Evolutionary conservation across 83 land plant species (phyloP), one percentile per base, ranked within the genome.

Genomic region (Picea abies): DNA sequence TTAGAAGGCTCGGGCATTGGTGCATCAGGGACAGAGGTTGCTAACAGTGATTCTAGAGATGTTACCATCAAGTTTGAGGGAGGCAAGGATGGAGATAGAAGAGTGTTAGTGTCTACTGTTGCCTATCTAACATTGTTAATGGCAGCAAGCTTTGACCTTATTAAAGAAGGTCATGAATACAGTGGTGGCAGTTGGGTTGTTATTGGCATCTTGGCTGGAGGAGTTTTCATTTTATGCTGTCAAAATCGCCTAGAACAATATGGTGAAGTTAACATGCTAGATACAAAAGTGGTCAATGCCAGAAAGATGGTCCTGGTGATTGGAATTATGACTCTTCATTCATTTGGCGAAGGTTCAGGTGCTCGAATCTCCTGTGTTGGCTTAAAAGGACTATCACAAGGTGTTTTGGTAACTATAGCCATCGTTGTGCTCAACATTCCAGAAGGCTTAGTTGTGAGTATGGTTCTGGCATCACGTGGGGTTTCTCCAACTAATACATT

Each of bases 321-420:
- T 83, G 94, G 95, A 63, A 97, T 97, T 63, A 97, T 95, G 99
- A 95, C 98, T 39, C 94, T 32, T 32, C 35, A 32, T 32, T 32
- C 35, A 32, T 32, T 32, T 32, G 35, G 35, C 1, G 35, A 32
- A 86, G 99, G 99, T 17, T 92, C 97, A 16, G 99, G 99, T 82
- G 99, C 95, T 75, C 98, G 98, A 29, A 98, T 97, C 12, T 97
- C 99, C 29, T 94, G 92, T 94, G 97, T 98, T 71, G 95, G 98
- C 35, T 88, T 95, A 11, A 87, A n/a, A n/a, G n/a, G n/a, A n/a
- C n/a, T n/a, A n/a, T n/a, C n/a, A n/a, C 99, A 97, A 87, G 97
- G 99, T 60, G 80, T 97, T 35, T 84, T 95, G 86, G 94, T 97
- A 41, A 97, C 98, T 37, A 32, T 32, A 32, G 35, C 1, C 35